Evolutionary conservation across 208 protist species (phyloP), one percentile per base, ranked within the genome.

Genomic region (Crithidia bombi): DNA sequence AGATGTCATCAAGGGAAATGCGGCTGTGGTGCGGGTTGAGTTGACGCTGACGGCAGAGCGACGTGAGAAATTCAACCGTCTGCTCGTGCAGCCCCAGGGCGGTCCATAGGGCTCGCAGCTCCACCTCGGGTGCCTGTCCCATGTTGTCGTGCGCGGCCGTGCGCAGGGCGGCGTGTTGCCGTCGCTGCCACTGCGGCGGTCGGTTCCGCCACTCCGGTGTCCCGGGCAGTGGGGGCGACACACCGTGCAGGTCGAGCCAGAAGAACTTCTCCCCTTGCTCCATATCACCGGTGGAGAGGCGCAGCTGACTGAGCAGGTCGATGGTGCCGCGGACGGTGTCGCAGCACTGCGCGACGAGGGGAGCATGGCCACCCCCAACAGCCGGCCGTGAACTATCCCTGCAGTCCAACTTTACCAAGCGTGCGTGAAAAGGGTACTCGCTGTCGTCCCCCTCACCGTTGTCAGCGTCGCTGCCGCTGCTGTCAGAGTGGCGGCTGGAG

Each of bases 241-340:
- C 73, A 28, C 73, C 73, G 35, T 79, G 73, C 25, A 79, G 73
- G 55, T 79, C 73, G n/a, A 79, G 61, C 73, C 73, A 79, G 55
- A 79, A 68, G 44, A 79, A 79, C 28, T 15, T 35, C n/a, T 35
- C 19, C 30, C 32, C 14, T 32, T 15, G 5, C 33, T 38, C 30
- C 35, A 33, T 7, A 10, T 59, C 36, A 11, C 15, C 12, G 4
- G 41, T 38, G 51, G 39, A 38, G 32, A 57, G 30, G 32, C 38
- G 47, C 30, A 36, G 25, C 26, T 50, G 39, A 21, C 65, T 26
- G 4, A 75, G 54, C 23, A 56, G 52, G 26, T 58, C 19, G 28
- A 62, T 17, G 36, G 52, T 62, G 36, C 12, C 17, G 28, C 55
- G 50, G 19, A 75, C 64, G 39, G 54, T 65, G 52, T 69, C 52